These are phyloP conservation scores for Chaetomiaceae sp. DNA, from an alignment of 2,329 filamentous ascomycete species.

Conservation along the genomic window DNA sequence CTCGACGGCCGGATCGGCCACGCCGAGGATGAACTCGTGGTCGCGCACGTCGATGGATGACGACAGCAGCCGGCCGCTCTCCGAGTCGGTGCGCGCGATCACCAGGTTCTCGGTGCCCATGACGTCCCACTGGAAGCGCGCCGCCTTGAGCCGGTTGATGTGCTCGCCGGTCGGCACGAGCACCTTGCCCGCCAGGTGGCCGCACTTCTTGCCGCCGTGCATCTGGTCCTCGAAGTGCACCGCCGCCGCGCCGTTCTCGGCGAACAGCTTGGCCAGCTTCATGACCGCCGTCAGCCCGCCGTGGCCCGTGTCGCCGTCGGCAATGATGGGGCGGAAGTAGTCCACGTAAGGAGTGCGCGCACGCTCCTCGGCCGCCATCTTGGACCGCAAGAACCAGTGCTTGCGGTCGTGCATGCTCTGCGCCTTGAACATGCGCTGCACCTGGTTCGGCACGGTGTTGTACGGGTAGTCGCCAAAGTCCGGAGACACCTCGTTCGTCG, in stretches of 20 bases:
- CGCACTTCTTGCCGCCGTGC: constrained; percentile 97
- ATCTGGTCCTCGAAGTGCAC: constrained; percentile 98
- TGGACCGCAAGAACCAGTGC: constrained; percentile 80
- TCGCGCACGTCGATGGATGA: constrained; percentile 90
- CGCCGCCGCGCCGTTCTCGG: constrained; percentile 90
- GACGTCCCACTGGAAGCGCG: constrained; percentile 95
- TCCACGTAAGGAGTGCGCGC: constrained; percentile 76
- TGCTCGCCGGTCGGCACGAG: constrained; percentile 90
- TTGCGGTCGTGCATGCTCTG: constrained; percentile 96
- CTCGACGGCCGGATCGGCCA: constrained; percentile 65
- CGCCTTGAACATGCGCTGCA: constrained; percentile 91
- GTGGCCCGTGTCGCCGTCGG: constrained; percentile 93
- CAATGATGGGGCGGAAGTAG: constrained; percentile 90
- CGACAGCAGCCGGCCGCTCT: constrained; percentile 84
- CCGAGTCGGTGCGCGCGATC: constrained; percentile 91
- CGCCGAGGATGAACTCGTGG: constrained; percentile 92
- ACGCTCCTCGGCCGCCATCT: constrained; percentile 67
- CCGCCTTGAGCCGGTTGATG: constrained; percentile 87
- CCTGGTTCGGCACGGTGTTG: constrained; percentile 97
- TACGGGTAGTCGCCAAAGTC: constrained; percentile 99
- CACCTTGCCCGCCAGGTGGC: constrained; percentile 92
- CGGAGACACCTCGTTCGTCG: constrained; percentile 93
- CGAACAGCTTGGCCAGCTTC: constrained; percentile 95
- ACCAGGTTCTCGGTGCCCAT: constrained; percentile 96
- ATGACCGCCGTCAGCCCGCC: constrained; percentile 88